Evolutionary conservation across 2,329 filamentous ascomycete genomes (phyloP), one percentile per base, ranked within the genome.

Genomic region (Pseudocercospora fuligena): DNA sequence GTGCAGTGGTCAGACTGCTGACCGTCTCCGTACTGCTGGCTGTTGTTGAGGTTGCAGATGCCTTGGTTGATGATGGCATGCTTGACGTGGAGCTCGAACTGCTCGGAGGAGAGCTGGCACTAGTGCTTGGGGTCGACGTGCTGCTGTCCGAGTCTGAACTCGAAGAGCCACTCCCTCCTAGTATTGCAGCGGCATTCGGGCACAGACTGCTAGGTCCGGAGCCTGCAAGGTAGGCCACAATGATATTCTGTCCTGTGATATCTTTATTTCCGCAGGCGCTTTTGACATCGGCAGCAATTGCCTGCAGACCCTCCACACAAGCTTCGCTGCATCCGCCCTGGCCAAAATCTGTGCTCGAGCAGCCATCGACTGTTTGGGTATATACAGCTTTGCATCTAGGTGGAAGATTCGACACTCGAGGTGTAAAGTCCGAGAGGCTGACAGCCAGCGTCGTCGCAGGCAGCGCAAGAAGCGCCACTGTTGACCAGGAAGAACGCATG

Each of bases 401-500:
- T 4, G 80, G 78, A 5, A 84, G 78, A 64, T 78, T 75, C 6
- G 77, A 73, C 69, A 81, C 76, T 43, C 78, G 76, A 21, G 82
- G 82, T 1, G 77, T 78, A 72, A 84, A 84, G 72, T 82, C 80
- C 29, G 78, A 73, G 43, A 84, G 80, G 23, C 79, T 78, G 47
- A 83, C 80, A n/a, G 81, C 74, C 53, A 73, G 64, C 19, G 73
- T 65, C 12, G 73, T 59, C 9, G 66, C 61, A 4, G 75, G 72
- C 12, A 77, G 71, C 65, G 74, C 71, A 11, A 76, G 21, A 31
- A 72, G 54, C 51, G 64, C 64, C 31, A 61, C 21, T 19, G 54
- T 54, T 59, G 63, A 27, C 14, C 27, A 23, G 6, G 49, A 43
- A 19, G 23, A 14, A 19, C 19, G 56, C 56, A 58, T 58, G n/a